phyloP scores from a whole-genome alignment of 768 basidiomycete species.

The Tricholoma bakamatsutake region DNA sequence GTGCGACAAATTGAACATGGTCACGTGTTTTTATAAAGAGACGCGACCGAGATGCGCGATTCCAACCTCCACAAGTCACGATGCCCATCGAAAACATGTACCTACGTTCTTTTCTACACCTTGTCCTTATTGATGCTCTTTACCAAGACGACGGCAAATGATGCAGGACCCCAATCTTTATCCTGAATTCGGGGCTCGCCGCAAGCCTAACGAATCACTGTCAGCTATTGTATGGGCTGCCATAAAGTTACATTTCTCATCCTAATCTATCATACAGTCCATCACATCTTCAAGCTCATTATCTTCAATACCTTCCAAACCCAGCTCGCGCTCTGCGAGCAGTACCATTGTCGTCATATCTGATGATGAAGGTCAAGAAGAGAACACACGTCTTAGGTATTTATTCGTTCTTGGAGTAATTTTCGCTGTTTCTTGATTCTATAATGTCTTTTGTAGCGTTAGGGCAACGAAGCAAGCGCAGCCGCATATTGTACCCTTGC shows the following conservation, averaged over 20 bases:
- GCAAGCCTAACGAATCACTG: conserved; percentile 14
- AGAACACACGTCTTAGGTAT: conserved; percentile 4
- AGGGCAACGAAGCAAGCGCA: not conserved
- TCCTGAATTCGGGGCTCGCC: conserved; percentile 24
- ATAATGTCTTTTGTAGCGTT: not conserved
- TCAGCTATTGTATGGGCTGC: conserved; percentile 22
- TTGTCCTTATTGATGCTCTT: not conserved
- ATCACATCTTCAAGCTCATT: conserved; percentile 21
- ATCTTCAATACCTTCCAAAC: conserved; percentile 13
- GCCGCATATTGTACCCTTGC: conserved; percentile 1
- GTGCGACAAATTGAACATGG: conserved; percentile 2
- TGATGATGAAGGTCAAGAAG: conserved; percentile 27
- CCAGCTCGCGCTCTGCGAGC: conserved; percentile 9
- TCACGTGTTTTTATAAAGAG: conserved; percentile 22
- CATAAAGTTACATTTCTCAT: not conserved
- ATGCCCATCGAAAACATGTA: conserved; percentile 34
- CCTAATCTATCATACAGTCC: conserved; percentile 15
- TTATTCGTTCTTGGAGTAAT: not conserved
- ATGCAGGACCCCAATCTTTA: conserved; percentile 26
- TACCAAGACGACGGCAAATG: conserved; percentile 26
- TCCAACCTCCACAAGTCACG: conserved; percentile 1
- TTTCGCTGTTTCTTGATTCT: not conserved
- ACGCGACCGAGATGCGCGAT: conserved; percentile 16
- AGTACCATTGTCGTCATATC: conserved; percentile 29
- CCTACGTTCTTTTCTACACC: not conserved